Conservation (phyloP, 225 moss, liverwort and hornwort species). For the Straminergon stramineum region DNA sequence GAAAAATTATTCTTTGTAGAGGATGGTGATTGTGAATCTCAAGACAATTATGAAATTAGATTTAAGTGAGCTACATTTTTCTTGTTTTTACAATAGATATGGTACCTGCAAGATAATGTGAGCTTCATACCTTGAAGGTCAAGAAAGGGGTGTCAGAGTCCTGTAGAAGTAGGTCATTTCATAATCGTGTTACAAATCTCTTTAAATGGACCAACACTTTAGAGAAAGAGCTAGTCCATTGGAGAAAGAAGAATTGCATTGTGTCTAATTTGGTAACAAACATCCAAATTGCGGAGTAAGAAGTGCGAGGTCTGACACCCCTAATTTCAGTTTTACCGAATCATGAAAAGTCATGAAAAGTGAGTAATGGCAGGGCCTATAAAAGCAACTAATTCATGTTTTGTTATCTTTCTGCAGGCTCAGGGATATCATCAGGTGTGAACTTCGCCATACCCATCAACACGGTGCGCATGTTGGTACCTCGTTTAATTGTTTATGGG, state of each 20-base stretch:
- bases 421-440: conserved; percentile 61
- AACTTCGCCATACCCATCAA: conserved; percentile 56
- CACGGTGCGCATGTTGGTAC: conserved; percentile 41
- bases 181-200: neutral
- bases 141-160: neutral
- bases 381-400: neutral
- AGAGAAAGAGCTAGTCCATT: neutral
- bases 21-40: neutral
- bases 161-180: neutral
- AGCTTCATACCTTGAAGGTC: neutral
- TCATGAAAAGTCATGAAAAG: neutral
- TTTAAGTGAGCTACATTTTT: neutral
- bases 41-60: neutral
- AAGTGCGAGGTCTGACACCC: neutral
- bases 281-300: neutral
- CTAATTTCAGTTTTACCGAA: neutral
- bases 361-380: neutral
- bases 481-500: conserved; percentile 46
- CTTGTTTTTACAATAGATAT: neutral
- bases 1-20: neutral
- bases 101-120: neutral
- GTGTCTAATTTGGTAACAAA: no score
- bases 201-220: neutral
- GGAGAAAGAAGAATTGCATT: neutral
- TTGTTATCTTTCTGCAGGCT: conserved; percentile 11